These are phyloP conservation scores for Pholiota adiposa DNA, from an alignment of 1,284 basidiomycete species.

Conservation along the genomic window DNA sequence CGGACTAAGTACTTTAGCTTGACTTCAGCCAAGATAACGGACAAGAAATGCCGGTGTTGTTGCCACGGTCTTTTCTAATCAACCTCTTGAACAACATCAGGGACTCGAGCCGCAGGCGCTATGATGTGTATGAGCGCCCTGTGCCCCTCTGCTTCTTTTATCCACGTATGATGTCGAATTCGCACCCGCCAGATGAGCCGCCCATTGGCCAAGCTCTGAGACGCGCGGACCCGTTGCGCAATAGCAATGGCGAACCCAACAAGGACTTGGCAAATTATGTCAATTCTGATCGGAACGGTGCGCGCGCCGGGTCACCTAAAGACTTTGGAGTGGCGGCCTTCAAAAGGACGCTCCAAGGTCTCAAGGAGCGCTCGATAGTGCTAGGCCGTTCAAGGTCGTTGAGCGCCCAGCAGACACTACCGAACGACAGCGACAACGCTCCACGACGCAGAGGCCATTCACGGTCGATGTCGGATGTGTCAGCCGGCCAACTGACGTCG, in stretches of 20 bases:
- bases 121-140: not conserved
- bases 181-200: not conserved
- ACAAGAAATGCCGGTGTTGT: not conserved
- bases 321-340: constrained; percentile 10
- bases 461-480: constrained; percentile 20
- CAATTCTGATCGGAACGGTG: constrained; percentile 1
- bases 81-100: not conserved
- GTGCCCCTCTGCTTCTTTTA: not conserved
- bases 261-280: constrained; percentile 12
- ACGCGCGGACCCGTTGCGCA: not conserved
- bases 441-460: constrained; percentile 12
- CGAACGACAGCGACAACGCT: not conserved
- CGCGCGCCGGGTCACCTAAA: not conserved
- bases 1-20: no score
- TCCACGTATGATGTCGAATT: not conserved
- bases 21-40: no score
- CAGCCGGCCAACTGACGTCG: not conserved
- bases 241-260: not conserved
- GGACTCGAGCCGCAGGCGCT: not conserved
- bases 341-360: constrained; percentile 20
- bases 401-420: constrained; percentile 1
- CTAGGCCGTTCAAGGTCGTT: constrained; percentile 19
- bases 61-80: not conserved
- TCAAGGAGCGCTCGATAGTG: no score
- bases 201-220: not conserved